Base-by-base conservation (phyloP, 176 grass and related monocot genomes). In the Lolium rigidum region DNA sequence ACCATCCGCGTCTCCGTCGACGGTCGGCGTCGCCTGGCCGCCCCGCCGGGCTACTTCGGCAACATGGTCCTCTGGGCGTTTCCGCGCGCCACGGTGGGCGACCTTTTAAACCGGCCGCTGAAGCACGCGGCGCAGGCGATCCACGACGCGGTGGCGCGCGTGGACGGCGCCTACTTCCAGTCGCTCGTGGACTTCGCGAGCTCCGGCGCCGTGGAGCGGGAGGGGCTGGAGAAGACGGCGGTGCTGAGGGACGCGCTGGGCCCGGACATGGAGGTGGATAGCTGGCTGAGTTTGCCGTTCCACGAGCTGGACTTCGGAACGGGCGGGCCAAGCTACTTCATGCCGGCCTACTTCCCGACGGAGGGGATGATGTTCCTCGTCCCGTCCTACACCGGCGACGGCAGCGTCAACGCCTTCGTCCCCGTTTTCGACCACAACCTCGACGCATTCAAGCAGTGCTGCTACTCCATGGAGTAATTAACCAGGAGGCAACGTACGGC, bases 41-140 rank as follows among this genome's bases (percentile, higher is more conserved):
- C 88, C 13, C 89, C 91, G 2, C 46, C 90, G 2, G 86, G 72
- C 0, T 95, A 91, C 84, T 90, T 92, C 47, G 91, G 94, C 38
- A 95, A 95, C 86, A 21, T 91, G 0, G 91, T 95, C 0, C 86
- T 95, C 2, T 95, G 94, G 94, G 91, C 94, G 46, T 90, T 95
- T 70, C 90, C 90, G 48, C n/a, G 76, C 16, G 16, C 89, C 55
- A 87, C 77, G 22, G 86, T 76, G 6, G 80, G 52, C 0, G 91
- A 93, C n/a, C 87, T 96, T 5, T 22, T 87, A 8, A 28, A 11
- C 31, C 46, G 48, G 17, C 94, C 89, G 28, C 79, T 97, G 4
- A 63, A 24, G 70, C 81, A 92, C 67, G 91, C 91, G 0, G 91
- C 89, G 41, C 83, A 89, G 83, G 44, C 11, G n/a, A 93, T 97